Conservation (phyloP, 2,329 filamentous ascomycete species). For the Bretziella fagacearum region DNA sequence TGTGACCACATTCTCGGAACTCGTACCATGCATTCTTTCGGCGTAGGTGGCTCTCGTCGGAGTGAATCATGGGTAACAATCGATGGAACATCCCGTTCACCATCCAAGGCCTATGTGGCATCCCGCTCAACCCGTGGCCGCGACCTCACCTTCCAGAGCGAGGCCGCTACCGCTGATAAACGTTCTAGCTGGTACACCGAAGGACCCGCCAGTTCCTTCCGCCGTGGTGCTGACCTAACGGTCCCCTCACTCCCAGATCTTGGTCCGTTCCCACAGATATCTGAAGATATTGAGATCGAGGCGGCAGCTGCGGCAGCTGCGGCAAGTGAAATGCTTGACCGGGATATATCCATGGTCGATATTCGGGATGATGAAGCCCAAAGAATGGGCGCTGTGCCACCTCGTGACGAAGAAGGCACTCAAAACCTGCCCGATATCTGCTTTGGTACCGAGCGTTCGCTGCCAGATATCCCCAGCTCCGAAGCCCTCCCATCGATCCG, state of each 20-base stretch:
- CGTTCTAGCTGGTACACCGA: conserved; percentile 14
- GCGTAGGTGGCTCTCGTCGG: conserved; percentile 5
- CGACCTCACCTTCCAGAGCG: conserved; percentile 8
- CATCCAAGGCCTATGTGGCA: conserved; percentile 7
- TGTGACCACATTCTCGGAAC: conserved; percentile 2
- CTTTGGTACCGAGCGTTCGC: conserved; percentile 4
- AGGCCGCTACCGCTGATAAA: neutral
- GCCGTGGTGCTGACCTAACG: neutral
- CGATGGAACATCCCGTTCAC: conserved; percentile 6
- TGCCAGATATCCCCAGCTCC: conserved; percentile 13
- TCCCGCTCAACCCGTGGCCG: neutral
- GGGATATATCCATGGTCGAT: conserved; percentile 7
- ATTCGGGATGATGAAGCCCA: conserved; percentile 6
- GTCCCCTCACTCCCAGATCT: conserved; percentile 10
- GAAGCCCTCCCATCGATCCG: conserved; percentile 13
- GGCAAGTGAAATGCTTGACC: neutral
- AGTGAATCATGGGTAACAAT: conserved; percentile 14
- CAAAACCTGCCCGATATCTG: conserved; percentile 9
- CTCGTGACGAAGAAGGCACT: neutral
- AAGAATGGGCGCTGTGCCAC: neutral
- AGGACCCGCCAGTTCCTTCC: conserved; percentile 2
- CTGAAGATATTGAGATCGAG: neutral
- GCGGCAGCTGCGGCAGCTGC: neutral
- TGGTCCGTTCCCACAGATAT: conserved; percentile 2
- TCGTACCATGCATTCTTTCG: neutral